Percentiles rank a stretch among this genome's conserved stretches.
These are phyloP conservation scores for Phytomonas francai DNA, from an alignment of 208 protist genomes.

Conservation along the genomic window DNA sequence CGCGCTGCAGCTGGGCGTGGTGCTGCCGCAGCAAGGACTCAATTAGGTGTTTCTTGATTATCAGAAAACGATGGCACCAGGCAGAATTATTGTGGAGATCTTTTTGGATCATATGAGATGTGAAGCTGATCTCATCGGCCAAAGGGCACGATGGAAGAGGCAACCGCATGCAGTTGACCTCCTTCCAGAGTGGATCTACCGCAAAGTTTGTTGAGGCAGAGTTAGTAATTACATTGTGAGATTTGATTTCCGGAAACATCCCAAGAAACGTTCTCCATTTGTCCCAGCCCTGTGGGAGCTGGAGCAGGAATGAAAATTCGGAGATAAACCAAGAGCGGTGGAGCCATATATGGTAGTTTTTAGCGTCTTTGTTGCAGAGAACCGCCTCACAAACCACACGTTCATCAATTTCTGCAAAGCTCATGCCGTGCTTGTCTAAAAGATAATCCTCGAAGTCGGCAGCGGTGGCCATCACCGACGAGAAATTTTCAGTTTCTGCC, in stretches of 20 bases:
- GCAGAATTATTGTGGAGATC: slow-evolving; percentile 80
- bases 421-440: slow-evolving; percentile 20
- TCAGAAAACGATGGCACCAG: slow-evolving; percentile 66
- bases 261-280: slow-evolving; percentile 8
- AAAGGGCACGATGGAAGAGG: slow-evolving; percentile 26
- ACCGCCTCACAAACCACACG: slow-evolving; percentile 28
- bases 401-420: slow-evolving; percentile 60
- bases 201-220: background rate
- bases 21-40: slow-evolving; percentile 16
- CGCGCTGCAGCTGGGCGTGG: background rate
- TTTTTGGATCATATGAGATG: slow-evolving; percentile 28
- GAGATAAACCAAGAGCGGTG: slow-evolving; percentile 68
- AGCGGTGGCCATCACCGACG: background rate
- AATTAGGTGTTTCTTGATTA: slow-evolving; percentile 44
- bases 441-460: slow-evolving; percentile 21
- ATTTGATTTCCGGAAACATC: background rate
- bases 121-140: slow-evolving; percentile 45
- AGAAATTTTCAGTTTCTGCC: slow-evolving; percentile 5
- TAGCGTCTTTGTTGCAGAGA: slow-evolving; percentile 35
- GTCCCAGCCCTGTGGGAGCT: slow-evolving; percentile 23
- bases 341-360: slow-evolving; percentile 85
- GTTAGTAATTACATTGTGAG: background rate
- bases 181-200: background rate
- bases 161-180: background rate
- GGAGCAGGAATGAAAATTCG: slow-evolving; percentile 48